phyloP scores from a whole-genome alignment of 345 rosid species.

The Eucalyptus cladocalyx region DNA sequence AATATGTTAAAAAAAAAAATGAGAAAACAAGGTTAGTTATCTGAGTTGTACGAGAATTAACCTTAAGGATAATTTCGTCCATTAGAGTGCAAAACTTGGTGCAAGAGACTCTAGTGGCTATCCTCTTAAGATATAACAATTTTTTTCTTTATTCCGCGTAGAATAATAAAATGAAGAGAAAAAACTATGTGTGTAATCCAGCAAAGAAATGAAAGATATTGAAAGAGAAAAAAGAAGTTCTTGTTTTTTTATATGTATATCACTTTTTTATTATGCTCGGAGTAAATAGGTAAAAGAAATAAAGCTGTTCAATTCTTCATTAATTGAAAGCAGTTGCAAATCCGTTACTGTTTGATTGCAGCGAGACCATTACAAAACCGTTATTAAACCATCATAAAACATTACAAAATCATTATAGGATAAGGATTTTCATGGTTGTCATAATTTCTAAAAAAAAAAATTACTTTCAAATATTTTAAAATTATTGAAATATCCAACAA shows the following conservation, averaged over 20 bases:
- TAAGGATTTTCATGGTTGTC: neutral
- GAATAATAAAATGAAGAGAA: neutral
- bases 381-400: neutral
- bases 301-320: neutral
- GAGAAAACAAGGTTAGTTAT: neutral
- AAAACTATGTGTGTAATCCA: neutral
- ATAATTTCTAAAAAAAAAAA: no score
- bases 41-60: no score
- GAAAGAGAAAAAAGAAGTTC: neutral
- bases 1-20: no score
- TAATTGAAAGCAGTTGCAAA: neutral
- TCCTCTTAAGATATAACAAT: neutral
- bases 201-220: no score
- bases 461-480: no score
- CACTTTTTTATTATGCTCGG: neutral
- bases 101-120: neutral
- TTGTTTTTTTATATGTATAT: no score
- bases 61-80: no score
- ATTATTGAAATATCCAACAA: no score
- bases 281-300: neutral
- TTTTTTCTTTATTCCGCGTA: rapidly evolving
- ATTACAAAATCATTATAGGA: neutral
- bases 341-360: rapidly evolving
- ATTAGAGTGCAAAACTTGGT: neutral
- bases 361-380: neutral